These are phyloP conservation scores for Camelina hispida DNA, from an alignment of 345 rosid genomes.

Conservation along the genomic window DNA sequence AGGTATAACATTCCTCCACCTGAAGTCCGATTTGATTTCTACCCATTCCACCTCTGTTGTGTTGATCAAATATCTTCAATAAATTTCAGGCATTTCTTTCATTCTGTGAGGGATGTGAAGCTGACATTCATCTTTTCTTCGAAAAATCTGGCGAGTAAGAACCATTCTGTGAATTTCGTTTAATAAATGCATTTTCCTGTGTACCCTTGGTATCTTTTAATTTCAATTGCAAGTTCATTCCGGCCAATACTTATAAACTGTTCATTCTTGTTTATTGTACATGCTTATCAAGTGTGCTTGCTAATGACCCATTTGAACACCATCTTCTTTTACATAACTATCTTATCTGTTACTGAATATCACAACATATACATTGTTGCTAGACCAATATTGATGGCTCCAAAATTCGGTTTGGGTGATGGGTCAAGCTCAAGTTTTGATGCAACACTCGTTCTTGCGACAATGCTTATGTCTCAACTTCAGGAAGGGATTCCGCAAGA, in stretches of 20 bases:
- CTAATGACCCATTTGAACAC: neutral
- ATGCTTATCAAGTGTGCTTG: slow-evolving; percentile 4
- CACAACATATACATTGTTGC: slow-evolving; percentile 10
- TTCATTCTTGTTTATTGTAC: neutral
- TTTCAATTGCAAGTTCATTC: neutral
- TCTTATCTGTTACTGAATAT: slow-evolving; percentile 11
- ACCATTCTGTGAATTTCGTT: slow-evolving; percentile 9
- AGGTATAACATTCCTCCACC: slow-evolving; percentile 52
- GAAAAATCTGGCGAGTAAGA: slow-evolving; percentile 97
- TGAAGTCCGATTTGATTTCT: slow-evolving; percentile 12
- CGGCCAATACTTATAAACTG: neutral
- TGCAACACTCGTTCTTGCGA: slow-evolving; percentile 86
- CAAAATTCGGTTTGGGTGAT: slow-evolving; percentile 80
- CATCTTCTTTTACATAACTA: neutral
- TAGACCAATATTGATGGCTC: slow-evolving; percentile 96
- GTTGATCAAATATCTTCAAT: slow-evolving; percentile 1
- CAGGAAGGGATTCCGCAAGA: slow-evolving; percentile 64
- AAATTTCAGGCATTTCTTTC: slow-evolving; percentile 80
- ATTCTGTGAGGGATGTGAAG: slow-evolving; percentile 91
- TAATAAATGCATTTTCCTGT: slow-evolving; percentile 8
- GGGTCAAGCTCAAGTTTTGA: slow-evolving; percentile 74
- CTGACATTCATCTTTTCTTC: slow-evolving; percentile 76
- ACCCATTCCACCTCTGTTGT: neutral
- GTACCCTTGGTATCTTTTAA: slow-evolving; percentile 16
- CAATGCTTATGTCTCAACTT: slow-evolving; percentile 87